Percentiles rank a stretch among this genome's conserved stretches.
Evolutionary conservation across 768 basidiomycete species (phyloP).

Genomic region (Amanita rubescens): DNA sequence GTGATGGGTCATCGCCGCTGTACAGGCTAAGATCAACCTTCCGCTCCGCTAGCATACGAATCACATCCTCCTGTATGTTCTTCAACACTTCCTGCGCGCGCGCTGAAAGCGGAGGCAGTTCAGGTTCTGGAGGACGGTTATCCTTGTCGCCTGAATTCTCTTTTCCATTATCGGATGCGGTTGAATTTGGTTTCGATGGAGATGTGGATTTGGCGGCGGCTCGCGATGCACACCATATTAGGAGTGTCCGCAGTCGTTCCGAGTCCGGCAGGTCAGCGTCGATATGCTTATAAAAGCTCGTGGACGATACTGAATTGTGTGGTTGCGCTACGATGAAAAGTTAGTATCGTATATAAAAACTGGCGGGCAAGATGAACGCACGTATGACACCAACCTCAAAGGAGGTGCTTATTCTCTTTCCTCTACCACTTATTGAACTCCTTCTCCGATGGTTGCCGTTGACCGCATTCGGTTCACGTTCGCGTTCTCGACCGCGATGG

Average conservation of each 20-base stretch:
- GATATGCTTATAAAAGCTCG: slow-evolving; percentile 74
- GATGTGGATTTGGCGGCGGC: slow-evolving; percentile 30
- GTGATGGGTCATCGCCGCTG: slow-evolving; percentile 13
- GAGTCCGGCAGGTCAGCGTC: slow-evolving; percentile 69
- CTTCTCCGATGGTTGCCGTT: slow-evolving; percentile 38
- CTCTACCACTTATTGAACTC: slow-evolving; percentile 58
- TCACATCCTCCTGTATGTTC: slow-evolving; percentile 48
- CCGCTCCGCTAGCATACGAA: slow-evolving; percentile 63
- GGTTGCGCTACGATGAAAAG: slow-evolving; percentile 57
- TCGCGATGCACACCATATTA: slow-evolving; percentile 70
- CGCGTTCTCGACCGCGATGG: slow-evolving; percentile 11
- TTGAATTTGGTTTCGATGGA: slow-evolving; percentile 23
- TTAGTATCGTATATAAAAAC: slow-evolving; percentile 1
- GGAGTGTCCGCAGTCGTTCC: slow-evolving; percentile 61
- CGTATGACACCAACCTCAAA: slow-evolving; percentile 68
- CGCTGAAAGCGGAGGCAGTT: slow-evolving; percentile 40
- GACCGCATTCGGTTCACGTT: slow-evolving; percentile 5
- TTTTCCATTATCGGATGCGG: slow-evolving; percentile 22
- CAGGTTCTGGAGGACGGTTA: slow-evolving; percentile 20
- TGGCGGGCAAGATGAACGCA: slow-evolving; percentile 29
- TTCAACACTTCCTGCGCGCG: slow-evolving; percentile 40
- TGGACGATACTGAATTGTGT: slow-evolving; percentile 61
- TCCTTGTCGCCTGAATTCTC: too few relatives aligned
- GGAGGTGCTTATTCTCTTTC: slow-evolving; percentile 66
- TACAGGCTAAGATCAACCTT: slow-evolving; percentile 46